A percentile compares a stretch with the other conserved stretches of the same genome.
Conservation (phyloP, 352 stramenopile species). For the Phytophthora citricola region DNA sequence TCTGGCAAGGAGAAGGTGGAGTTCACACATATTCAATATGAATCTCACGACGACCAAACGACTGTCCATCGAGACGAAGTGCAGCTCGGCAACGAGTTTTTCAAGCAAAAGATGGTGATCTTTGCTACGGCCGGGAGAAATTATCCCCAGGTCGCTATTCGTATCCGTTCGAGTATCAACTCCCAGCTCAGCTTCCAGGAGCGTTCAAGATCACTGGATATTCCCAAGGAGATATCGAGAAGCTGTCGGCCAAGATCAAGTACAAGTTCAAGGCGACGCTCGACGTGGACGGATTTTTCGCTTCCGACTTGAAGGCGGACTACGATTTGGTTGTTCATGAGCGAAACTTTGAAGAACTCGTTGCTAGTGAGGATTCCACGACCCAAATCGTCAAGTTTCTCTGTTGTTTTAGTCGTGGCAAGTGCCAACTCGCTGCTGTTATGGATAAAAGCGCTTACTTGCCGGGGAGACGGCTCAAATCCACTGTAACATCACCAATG, state of each 20-base stretch:
- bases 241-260: conserved; percentile 69
- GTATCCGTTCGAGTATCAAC: conserved; percentile 76
- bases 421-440: conserved; percentile 55
- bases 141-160: conserved; percentile 57
- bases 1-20: conserved; percentile 72
- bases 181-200: conserved; percentile 56
- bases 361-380: conserved; percentile 60
- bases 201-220: conserved; percentile 63
- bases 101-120: conserved; percentile 79
- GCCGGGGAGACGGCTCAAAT: conserved; percentile 62
- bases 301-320: conserved; percentile 70
- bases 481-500: conserved; percentile 69
- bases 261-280: conserved; percentile 83
- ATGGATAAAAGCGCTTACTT: conserved; percentile 85
- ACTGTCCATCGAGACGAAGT: conserved; percentile 34
- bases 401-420: conserved; percentile 71
- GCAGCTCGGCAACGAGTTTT: conserved; percentile 61
- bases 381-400: conserved; percentile 62
- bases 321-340: conserved; percentile 65
- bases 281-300: conserved; percentile 63
- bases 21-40: conserved; percentile 44
- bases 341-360: conserved; percentile 52
- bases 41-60: conserved; percentile 39
- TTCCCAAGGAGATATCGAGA: conserved; percentile 45
- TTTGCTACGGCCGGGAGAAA: conserved; percentile 38